These are phyloP conservation scores for Neopestalotiopsis clavispora DNA, from an alignment of 2,329 filamentous ascomycete genomes.

Conservation along the genomic window DNA sequence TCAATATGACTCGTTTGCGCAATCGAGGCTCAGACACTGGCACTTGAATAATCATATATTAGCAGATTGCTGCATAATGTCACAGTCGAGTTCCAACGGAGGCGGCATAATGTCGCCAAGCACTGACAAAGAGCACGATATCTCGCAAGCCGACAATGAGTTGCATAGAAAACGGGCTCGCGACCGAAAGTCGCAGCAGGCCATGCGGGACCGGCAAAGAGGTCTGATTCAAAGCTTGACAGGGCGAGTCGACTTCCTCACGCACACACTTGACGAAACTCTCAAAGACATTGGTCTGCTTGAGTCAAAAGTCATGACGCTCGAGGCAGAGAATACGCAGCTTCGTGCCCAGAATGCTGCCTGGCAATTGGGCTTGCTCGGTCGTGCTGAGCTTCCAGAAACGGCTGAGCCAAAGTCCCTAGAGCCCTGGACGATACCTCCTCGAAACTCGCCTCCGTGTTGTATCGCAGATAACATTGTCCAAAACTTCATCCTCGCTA, in stretches of 20 bases:
- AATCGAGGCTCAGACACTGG: neutral
- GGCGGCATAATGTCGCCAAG: neutral
- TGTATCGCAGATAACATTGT: slow-evolving; percentile 36
- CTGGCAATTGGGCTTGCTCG: slow-evolving; percentile 34
- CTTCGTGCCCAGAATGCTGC: slow-evolving; percentile 36
- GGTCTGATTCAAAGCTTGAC: slow-evolving; percentile 35
- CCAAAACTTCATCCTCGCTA: slow-evolving; percentile 31
- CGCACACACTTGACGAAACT: slow-evolving; percentile 29
- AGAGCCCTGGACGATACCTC: slow-evolving; percentile 30
- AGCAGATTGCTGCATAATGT: neutral
- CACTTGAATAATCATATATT: neutral
- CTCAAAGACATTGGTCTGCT: slow-evolving; percentile 24
- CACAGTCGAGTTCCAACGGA: neutral
- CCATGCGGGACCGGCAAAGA: slow-evolving; percentile 38
- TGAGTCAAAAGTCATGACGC: slow-evolving; percentile 26
- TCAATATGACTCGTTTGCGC: neutral
- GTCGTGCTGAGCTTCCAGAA: slow-evolving; percentile 20
- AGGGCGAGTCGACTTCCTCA: slow-evolving; percentile 34
- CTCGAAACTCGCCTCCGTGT: slow-evolving; percentile 27
- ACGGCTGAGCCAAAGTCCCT: neutral
- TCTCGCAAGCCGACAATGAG: slow-evolving; percentile 23
- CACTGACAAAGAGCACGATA: neutral
- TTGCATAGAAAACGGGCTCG: slow-evolving; percentile 36
- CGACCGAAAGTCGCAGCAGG: slow-evolving; percentile 38
- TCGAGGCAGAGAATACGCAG: slow-evolving; percentile 34